These are phyloP conservation scores for Trichophyton simii DNA, from an alignment of 2,329 filamentous ascomycete species.

Conservation along the genomic window DNA sequence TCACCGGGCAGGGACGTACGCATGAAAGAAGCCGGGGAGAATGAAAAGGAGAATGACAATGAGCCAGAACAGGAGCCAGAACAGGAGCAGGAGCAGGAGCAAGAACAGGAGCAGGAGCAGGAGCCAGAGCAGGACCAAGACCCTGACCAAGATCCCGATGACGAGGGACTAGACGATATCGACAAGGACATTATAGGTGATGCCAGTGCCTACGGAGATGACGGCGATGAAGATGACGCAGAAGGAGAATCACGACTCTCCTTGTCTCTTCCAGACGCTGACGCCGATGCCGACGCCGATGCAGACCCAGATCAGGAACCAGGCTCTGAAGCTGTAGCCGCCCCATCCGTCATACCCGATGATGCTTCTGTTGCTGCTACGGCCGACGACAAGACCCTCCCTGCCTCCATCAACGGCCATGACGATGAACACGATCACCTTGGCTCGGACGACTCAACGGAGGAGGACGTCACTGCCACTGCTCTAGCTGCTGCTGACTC, in stretches of 20 bases:
- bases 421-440: neutral
- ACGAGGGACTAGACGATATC: conserved; percentile 3
- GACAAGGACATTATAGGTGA: conserved; percentile 8
- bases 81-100: no score
- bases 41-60: neutral
- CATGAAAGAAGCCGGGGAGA: neutral
- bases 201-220: neutral
- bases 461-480: conserved; percentile 9
- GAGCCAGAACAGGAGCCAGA: no score
- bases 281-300: no score
- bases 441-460: conserved; percentile 8
- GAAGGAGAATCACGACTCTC: conserved; percentile 1
- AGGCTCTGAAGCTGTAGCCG: neutral
- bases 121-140: neutral
- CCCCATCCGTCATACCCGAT: neutral
- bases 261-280: neutral
- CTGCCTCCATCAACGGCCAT: neutral
- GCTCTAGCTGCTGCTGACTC: conserved; percentile 5
- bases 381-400: neutral
- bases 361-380: neutral
- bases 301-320: neutral
- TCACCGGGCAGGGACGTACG: conserved; percentile 4
- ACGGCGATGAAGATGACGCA: conserved; percentile 1
- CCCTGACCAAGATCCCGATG: neutral
- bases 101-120: no score